These are phyloP conservation scores for Stephanodiscus triporus DNA, from an alignment of 108 stramenopile species.

Conservation along the genomic window DNA sequence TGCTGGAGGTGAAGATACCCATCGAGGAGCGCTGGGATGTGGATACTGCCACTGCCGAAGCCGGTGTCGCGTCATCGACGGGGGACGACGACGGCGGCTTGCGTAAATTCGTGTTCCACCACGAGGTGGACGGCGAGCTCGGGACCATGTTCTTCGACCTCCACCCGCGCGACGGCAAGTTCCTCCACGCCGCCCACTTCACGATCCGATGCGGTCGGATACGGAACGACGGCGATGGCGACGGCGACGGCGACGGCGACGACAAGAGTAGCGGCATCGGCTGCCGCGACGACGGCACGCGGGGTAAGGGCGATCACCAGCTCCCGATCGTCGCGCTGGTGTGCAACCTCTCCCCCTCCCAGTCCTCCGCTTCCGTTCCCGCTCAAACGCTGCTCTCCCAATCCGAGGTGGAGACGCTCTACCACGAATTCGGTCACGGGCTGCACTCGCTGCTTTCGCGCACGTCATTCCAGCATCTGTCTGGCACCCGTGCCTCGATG, in stretches of 20 bases:
- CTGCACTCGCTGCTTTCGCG: slow-evolving; percentile 93
- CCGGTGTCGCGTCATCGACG: not conserved
- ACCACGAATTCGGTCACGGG: slow-evolving; percentile 98
- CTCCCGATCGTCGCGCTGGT: slow-evolving; percentile 91
- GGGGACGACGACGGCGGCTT: slow-evolving; percentile 28
- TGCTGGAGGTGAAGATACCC: slow-evolving; percentile 69
- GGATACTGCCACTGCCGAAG: not conserved
- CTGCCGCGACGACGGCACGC: not conserved
- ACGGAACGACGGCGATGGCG: slow-evolving; percentile 16
- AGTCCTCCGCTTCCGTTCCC: slow-evolving; percentile 19
- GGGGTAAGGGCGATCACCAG: slow-evolving; percentile 61
- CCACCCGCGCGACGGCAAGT: slow-evolving; percentile 89
- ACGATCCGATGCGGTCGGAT: slow-evolving; percentile 94
- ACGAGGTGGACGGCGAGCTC: slow-evolving; percentile 57
- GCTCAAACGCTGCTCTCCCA: slow-evolving; percentile 68
- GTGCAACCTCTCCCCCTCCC: slow-evolving; percentile 76
- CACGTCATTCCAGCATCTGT: slow-evolving; percentile 94
- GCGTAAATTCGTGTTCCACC: slow-evolving; percentile 70
- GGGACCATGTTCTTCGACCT: slow-evolving; percentile 95
- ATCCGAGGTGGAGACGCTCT: slow-evolving; percentile 94
- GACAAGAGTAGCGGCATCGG: too few species aligned
- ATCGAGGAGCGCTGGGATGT: slow-evolving; percentile 82
- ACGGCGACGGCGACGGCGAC: not conserved
- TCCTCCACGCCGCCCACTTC: slow-evolving; percentile 96
- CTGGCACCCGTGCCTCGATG: slow-evolving; percentile 91